Evolutionary conservation across 2,329 filamentous ascomycete species (phyloP), one percentile per base, ranked within the genome.

Genomic region (Botrytis paeoniae): DNA sequence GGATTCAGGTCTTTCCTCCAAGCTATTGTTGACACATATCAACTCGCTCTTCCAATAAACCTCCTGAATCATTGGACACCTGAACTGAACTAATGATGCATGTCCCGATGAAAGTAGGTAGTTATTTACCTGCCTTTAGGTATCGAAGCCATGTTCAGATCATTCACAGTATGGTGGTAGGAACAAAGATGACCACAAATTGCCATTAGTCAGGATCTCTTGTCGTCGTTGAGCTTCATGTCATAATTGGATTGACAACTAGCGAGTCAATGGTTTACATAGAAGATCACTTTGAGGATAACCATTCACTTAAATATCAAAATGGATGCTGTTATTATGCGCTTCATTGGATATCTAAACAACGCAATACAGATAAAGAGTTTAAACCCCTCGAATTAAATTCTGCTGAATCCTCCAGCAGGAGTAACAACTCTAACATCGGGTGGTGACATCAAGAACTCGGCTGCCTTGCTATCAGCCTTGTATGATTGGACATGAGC

Each of bases 301-400:
- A 16, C 7, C 64, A 29, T 37, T 39, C 25, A 41, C 16, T 22
- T 3, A 7, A 22, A 29, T 14, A 32, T 54, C 6, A 6, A 29
- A 39, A 41, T 57, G 1, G 9, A 39, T 54, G 25, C 25, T 2
- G 25, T 32, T 10, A 54, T 41, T 1, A 14, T 54, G 25, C 45
- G 32, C 14, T 57, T 39, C 25, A 54, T 68, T 57, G 9, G 10
- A 54, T 57, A 22, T 54, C 25, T 68, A 68, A n/a, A 63, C n/a
- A 45, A 39, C 41, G 51, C 32, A 48, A 54, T 39, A 39, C 22
- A 39, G n/a, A 8, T 39, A 10, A 54, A 29, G 25, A 66, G 75
- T 87, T 14, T 16, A 29, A 66, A 16, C 14, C 37, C 25, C 16
- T 43, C 5, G 16, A 20, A 63, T 43, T 41, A 63, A 63, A 8